phyloP scores from a whole-genome alignment of 177 flowering plant species.

The Tripterygium wilfordii region DNA sequence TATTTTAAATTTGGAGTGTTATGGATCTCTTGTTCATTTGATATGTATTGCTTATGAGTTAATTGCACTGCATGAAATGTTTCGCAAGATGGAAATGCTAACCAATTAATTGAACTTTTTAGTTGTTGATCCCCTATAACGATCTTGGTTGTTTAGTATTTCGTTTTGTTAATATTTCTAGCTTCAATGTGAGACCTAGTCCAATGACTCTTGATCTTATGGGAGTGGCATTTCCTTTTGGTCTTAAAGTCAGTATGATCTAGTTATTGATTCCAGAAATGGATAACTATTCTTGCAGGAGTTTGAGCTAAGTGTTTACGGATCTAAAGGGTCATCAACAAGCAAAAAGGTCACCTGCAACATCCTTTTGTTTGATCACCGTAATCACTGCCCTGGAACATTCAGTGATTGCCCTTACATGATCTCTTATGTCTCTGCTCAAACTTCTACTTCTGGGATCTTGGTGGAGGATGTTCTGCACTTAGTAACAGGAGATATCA shows the following conservation, averaged over 20 bases:
- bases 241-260: not conserved
- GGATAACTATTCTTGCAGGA: constrained; percentile 16
- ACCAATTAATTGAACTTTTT: too few species aligned
- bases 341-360: constrained; percentile 33
- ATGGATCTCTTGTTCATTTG: too few species aligned
- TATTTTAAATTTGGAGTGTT: too few species aligned
- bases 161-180: too few species aligned
- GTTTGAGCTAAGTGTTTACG: constrained; percentile 31
- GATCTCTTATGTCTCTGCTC: constrained; percentile 36
- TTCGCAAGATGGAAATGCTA: too few species aligned
- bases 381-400: constrained; percentile 20
- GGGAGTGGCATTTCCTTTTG: too few species aligned
- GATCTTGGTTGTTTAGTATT: too few species aligned
- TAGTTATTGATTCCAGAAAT: not conserved
- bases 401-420: constrained; percentile 35
- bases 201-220: too few species aligned
- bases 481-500: constrained; percentile 24
- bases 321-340: constrained; percentile 29
- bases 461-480: constrained; percentile 39
- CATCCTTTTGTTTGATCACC: constrained; percentile 23
- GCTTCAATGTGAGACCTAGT: too few species aligned
- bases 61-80: too few species aligned
- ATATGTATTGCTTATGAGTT: too few species aligned
- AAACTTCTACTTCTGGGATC: constrained; percentile 38
- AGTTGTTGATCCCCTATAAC: too few species aligned